A percentile compares a stretch with the other conserved stretches of the same genome.
phyloP scores from a whole-genome alignment of 2,329 filamentous ascomycete species.

The Cordyceps cateniannulata region DNA sequence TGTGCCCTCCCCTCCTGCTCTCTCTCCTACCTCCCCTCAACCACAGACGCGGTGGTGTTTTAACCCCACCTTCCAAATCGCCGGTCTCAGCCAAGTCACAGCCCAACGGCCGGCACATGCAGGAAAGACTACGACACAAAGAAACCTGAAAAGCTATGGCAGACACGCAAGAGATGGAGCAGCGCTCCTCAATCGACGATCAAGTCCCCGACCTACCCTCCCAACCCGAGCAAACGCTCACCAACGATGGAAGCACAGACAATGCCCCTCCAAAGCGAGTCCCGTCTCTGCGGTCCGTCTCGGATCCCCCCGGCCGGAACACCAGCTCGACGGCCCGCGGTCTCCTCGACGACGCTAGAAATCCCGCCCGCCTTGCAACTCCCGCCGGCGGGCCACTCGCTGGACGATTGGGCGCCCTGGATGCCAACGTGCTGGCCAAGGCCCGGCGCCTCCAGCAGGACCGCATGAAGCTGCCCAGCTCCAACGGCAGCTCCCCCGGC shows the following conservation, averaged over 20 bases:
- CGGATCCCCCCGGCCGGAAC: slow-evolving; percentile 61
- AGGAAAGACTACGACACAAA: background rate
- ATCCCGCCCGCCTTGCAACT: slow-evolving; percentile 29
- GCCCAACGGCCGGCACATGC: background rate
- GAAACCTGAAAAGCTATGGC: background rate
- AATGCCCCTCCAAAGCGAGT: slow-evolving; percentile 42
- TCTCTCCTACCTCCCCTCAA: slow-evolving; percentile 8
- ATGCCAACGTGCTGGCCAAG: slow-evolving; percentile 40
- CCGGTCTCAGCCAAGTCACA: background rate
- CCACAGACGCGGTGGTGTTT: background rate
- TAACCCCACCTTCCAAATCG: background rate
- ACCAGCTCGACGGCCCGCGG: slow-evolving; percentile 80
- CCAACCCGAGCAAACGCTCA: background rate
- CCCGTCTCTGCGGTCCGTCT: slow-evolving; percentile 53
- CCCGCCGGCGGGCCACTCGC: slow-evolving; percentile 29
- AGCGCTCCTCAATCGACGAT: background rate
- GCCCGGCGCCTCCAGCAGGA: slow-evolving; percentile 41
- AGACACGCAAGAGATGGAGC: background rate
- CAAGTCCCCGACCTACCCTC: background rate
- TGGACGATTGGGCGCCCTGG: slow-evolving; percentile 25
- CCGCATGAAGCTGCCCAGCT: slow-evolving; percentile 38
- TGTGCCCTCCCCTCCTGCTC: slow-evolving; percentile 6
- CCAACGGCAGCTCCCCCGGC: slow-evolving; percentile 22
- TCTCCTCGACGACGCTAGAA: slow-evolving; percentile 60
- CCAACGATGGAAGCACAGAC: background rate